Base-by-base conservation (phyloP, 106 monocot species). In the Dendrobium chrysotoxum region DNA sequence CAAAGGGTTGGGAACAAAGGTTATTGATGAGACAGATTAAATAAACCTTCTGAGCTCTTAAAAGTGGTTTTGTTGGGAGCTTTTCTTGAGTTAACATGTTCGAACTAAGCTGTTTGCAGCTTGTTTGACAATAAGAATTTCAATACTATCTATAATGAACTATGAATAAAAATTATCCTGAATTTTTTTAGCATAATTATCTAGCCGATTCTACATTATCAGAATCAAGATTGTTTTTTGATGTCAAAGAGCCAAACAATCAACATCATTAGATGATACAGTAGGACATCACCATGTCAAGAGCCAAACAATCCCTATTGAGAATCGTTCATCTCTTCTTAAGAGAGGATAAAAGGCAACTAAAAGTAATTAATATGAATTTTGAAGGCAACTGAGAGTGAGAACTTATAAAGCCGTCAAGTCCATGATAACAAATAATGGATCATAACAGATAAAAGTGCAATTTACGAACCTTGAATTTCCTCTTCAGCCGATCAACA, bases 401-500 rank as follows among this genome's bases (percentile, higher is more conserved):
- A 68, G 26, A 68, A 68, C 20, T 68, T 30, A 31, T 30, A 73
- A 73, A 73, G 3, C 9, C n/a, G n/a, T n/a, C n/a, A n/a, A n/a
- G n/a, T n/a, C 38, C 38, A 72, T 39, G 38, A 3, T 31, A 13
- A 16, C 72, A 40, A n/a, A 0, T 0, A 40, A 73, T 73, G 21
- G 15, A 40, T 73, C 40, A 28, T 73, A 41, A 20, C 15, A 40
- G 40, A 20, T 73, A 73, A 72, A 73, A 40, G 68, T 18, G 7
- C 12, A 73, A 39, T 16, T 40, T 78, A 78, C 76, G 73, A 31
- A 94, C 97, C 94, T 94, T 98, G 83, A 85, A 95, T 78, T 98
- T 42, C n/a, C 98, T 87, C 77, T 98, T 98, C 42, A 98, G 76
- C 50, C 98, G 78, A 74, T 98, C 98, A 35, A 98, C 98, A 74